phyloP scores from a whole-genome alignment of 2,329 filamentous ascomycete genomes.

The Pyricularia sp. region DNA sequence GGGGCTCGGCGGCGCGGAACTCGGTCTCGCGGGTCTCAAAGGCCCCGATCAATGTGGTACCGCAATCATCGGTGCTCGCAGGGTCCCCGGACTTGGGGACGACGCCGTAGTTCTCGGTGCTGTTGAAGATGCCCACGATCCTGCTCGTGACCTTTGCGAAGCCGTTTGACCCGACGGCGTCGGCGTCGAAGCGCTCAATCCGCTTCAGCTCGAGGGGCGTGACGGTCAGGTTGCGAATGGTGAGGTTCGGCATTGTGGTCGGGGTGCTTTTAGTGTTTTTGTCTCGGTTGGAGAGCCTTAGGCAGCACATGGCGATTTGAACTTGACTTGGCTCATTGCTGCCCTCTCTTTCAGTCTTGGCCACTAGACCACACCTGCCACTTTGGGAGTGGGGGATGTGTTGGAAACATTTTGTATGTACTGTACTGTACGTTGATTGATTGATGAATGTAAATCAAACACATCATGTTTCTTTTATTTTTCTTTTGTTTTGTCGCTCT shows the following conservation, averaged over 20 bases:
- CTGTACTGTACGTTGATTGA: background rate
- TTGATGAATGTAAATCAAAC: background rate
- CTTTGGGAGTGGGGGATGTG: background rate
- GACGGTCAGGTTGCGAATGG: constrained; percentile 73
- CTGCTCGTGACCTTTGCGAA: constrained; percentile 29
- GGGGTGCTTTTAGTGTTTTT: background rate
- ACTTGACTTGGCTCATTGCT: background rate
- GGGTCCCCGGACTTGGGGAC: constrained; percentile 10
- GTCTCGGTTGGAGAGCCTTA: background rate
- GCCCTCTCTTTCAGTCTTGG: background rate
- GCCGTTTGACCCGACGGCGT: constrained; percentile 20
- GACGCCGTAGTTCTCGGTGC: constrained; percentile 15
- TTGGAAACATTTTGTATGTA: background rate
- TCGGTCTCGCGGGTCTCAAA: constrained; percentile 59
- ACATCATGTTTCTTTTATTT: background rate
- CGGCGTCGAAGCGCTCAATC: constrained; percentile 62
- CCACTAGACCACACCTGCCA: background rate
- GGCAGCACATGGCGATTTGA: background rate
- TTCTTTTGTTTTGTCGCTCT: no score
- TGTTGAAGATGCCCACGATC: constrained; percentile 28
- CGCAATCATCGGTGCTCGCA: constrained; percentile 46
- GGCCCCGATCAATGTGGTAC: constrained; percentile 47
- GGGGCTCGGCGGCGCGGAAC: constrained; percentile 47
- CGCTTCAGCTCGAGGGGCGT: constrained; percentile 61
- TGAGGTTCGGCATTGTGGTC: constrained; percentile 43